Percentiles rank a stretch among this genome's conserved stretches.
These are phyloP conservation scores for Melocanna baccifera DNA, from an alignment of 176 grass and related monocot genomes.

Conservation along the genomic window DNA sequence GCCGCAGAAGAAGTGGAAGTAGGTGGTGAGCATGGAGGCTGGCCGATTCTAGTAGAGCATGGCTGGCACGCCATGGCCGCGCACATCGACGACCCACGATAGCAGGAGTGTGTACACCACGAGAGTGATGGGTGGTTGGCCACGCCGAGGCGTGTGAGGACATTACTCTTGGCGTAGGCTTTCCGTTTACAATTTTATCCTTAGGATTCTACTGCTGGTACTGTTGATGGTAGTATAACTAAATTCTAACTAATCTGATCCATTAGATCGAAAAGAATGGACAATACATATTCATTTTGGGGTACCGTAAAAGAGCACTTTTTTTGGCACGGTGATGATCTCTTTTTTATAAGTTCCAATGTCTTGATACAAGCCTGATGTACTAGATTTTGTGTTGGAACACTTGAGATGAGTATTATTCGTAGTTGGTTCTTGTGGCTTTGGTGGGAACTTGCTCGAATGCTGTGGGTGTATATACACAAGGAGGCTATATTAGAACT, in stretches of 20 bases:
- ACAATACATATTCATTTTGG: too few species aligned
- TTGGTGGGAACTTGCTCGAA: too few species aligned
- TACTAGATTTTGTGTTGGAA: neutral
- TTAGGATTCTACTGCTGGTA: too few species aligned
- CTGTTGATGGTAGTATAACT: too few species aligned
- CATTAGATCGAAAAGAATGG: too few species aligned
- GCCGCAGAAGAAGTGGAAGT: slow-evolving; percentile 54
- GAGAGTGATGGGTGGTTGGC: slow-evolving; percentile 25
- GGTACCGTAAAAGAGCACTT: too few species aligned
- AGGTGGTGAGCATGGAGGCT: slow-evolving; percentile 45
- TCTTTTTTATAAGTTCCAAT: neutral
- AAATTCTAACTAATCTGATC: too few species aligned
- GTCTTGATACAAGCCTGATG: neutral
- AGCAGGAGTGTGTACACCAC: slow-evolving; percentile 49
- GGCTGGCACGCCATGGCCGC: slow-evolving; percentile 20
- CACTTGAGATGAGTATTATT: neutral
- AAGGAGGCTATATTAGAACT: too few species aligned
- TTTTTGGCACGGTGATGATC: neutral
- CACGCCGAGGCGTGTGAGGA: slow-evolving; percentile 27
- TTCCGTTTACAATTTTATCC: too few species aligned
- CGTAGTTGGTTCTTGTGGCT: neutral
- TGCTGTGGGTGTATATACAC: too few species aligned
- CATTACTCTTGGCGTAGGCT: neutral
- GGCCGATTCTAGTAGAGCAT: slow-evolving; percentile 61
- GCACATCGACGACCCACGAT: slow-evolving; percentile 48